Conservation (phyloP, 1,284 basidiomycete genomes). For the Xerocomus nothofagi region DNA sequence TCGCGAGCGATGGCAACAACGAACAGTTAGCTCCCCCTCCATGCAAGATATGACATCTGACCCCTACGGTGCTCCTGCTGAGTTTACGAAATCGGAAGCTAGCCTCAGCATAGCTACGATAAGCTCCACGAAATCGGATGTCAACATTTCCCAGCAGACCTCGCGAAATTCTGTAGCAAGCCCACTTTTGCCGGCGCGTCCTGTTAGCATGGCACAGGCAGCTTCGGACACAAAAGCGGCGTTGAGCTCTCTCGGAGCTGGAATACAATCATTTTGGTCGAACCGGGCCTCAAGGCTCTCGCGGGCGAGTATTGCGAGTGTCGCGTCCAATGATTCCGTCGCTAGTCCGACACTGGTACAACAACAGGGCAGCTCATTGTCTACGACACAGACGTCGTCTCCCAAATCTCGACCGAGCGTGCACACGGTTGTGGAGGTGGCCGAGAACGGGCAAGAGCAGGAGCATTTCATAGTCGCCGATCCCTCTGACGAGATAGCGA, state of each 20-base stretch:
- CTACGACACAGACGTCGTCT: conserved; percentile 17
- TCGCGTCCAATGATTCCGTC: conserved; percentile 23
- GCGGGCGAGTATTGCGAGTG: conserved; percentile 29
- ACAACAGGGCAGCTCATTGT: conserved; percentile 1
- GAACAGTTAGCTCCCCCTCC: conserved; percentile 40
- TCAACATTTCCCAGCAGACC: conserved; percentile 33
- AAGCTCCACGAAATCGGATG: conserved; percentile 24
- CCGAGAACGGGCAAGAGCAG: conserved; percentile 22
- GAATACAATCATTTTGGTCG: conserved; percentile 62
- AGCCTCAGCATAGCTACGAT: conserved; percentile 31
- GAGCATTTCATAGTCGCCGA: conserved; percentile 7
- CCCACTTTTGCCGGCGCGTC: conserved; percentile 26
- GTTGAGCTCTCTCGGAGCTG: conserved; percentile 52
- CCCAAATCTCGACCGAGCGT: conserved; percentile 19
- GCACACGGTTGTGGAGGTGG: conserved; percentile 27
- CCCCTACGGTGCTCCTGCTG: conserved; percentile 40
- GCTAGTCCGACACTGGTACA: conserved; percentile 14
- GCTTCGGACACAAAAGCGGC: conserved; percentile 39
- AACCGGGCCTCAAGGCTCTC: conserved; percentile 37
- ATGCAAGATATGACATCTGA: conserved; percentile 28
- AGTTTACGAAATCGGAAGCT: conserved; percentile 49
- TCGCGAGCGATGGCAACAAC: conserved; percentile 66
- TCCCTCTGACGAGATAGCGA: conserved; percentile 4
- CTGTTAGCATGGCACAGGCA: conserved; percentile 35
- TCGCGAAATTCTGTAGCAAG: conserved; percentile 30